Evolutionary conservation across 768 basidiomycete species (phyloP).

Genomic region (Mycena filopes): DNA sequence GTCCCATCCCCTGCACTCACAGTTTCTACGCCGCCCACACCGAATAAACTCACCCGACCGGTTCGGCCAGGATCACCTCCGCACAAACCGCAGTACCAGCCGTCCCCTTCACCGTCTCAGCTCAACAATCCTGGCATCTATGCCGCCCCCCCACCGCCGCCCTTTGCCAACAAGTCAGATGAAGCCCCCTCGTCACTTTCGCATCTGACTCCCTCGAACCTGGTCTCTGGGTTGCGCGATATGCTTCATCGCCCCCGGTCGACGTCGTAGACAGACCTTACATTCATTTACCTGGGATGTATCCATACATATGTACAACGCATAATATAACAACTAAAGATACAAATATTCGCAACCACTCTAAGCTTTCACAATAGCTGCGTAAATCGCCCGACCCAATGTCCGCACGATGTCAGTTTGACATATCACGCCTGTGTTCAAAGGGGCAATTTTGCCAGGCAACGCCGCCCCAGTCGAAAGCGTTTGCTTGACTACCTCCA

Average conservation of each 20-base stretch:
- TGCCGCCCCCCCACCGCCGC: constrained; percentile 42
- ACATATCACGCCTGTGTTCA: constrained; percentile 75
- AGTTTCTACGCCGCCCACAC: constrained; percentile 21
- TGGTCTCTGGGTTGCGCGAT: constrained; percentile 32
- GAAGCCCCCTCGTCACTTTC: constrained; percentile 9
- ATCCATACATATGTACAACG: constrained; percentile 26
- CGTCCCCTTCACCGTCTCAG: constrained; percentile 56
- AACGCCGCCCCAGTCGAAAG: constrained; percentile 42
- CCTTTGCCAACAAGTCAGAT: constrained; percentile 13
- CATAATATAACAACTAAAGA: constrained; percentile 24
- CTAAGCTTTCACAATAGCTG: constrained; percentile 47
- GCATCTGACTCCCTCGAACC: constrained; percentile 16
- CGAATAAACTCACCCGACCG: constrained; percentile 37
- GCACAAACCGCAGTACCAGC: constrained; percentile 49
- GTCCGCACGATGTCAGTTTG: constrained; percentile 56
- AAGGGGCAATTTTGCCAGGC: constrained; percentile 58
- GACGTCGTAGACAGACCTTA: constrained; percentile 10
- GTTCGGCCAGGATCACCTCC: constrained; percentile 34
- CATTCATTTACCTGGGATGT: background rate
- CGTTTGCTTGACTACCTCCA: constrained; percentile 58
- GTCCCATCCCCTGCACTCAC: constrained; percentile 6
- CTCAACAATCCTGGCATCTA: constrained; percentile 54
- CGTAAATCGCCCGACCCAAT: constrained; percentile 62
- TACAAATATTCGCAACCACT: constrained; percentile 18
- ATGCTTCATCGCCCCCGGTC: constrained; percentile 32